Evolutionary conservation across 192 early-diverging fungal species (phyloP).

Genomic region (Mortierella alpina): DNA sequence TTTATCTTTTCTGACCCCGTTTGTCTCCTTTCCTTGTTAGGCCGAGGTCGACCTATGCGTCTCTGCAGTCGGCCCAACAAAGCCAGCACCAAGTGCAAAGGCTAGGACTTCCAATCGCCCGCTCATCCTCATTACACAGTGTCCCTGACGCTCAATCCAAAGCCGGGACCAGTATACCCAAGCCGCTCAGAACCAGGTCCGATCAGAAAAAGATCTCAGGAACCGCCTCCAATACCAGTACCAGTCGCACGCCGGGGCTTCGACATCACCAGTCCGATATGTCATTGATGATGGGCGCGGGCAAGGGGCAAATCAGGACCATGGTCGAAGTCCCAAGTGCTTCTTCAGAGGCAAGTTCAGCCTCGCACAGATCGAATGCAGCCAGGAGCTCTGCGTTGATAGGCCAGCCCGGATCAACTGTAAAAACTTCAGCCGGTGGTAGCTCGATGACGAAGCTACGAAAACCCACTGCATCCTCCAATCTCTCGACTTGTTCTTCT

Average conservation of each 20-base stretch:
- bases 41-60: constrained; percentile 26
- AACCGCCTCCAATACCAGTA: background rate
- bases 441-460: too few species aligned
- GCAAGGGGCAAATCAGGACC: too few species aligned
- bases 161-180: constrained; percentile 14
- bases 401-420: too few species aligned
- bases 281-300: background rate
- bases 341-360: constrained; percentile 15
- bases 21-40: constrained; percentile 14
- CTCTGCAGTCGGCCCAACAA: constrained; percentile 10
- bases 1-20: constrained; percentile 12
- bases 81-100: constrained; percentile 7
- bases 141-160: background rate
- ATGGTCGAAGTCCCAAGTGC: background rate
- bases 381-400: too few species aligned
- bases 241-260: background rate
- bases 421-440: too few species aligned
- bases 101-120: constrained; percentile 13
- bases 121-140: constrained; percentile 28
- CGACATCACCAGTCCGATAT: constrained; percentile 27
- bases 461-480: background rate
- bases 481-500: background rate
- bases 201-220: constrained; percentile 7
- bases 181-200: constrained; percentile 21
- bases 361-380: constrained; percentile 2